Evolutionary conservation across 2,329 filamentous ascomycete species (phyloP), one percentile per base, ranked within the genome.

Genomic region (Reticulascus tulasneorum): DNA sequence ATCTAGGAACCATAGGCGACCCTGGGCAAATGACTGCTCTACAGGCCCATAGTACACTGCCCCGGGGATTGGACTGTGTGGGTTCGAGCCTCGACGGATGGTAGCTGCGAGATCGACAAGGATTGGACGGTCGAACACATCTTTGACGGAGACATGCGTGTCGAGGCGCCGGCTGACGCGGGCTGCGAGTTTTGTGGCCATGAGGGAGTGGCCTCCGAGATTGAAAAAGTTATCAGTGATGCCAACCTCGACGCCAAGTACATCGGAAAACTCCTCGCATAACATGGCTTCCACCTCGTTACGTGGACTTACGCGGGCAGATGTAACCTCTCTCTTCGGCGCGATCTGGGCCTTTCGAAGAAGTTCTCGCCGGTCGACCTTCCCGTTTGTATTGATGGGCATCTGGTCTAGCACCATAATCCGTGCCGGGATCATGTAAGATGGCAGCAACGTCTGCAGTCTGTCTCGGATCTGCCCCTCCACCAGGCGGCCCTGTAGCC

Each of bases 391-490:
- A 20, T 39, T 60, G 5, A 47, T 40, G 2, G 56, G 56, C 19
- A 61, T 37, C 3, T 29, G 13, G 10, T 45, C 23, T 3, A 62
- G 9, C 5, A 47, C 32, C 12, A 57, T 35, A 12, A 52, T 42
- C 2, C 44, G 22, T 3, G 44, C 37, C 3, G 56, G 58, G 8
- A 48, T 30, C 49, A 60, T 57, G 29, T 56, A 52, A 18, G 39
- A 38, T 6, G 56, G 56, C 4, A 58, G 35, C 15, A 33, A 18
- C 3, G 31, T 15, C 16, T 26, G 23, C 4, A 33, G 31, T 7
- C 26, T 22, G 17, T 26, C 31, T 12, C 23, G 31, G 13, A 37
- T 23, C 29, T 19, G 18, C 4, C 18, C 29, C 3, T 37, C 29
- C 15, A 37, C 31, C 22, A 19, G 24, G 23, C 23, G 21, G 10